Evolutionary conservation across 1,284 basidiomycete genomes (phyloP).

Genomic region (Rhodotorula sp.): DNA sequence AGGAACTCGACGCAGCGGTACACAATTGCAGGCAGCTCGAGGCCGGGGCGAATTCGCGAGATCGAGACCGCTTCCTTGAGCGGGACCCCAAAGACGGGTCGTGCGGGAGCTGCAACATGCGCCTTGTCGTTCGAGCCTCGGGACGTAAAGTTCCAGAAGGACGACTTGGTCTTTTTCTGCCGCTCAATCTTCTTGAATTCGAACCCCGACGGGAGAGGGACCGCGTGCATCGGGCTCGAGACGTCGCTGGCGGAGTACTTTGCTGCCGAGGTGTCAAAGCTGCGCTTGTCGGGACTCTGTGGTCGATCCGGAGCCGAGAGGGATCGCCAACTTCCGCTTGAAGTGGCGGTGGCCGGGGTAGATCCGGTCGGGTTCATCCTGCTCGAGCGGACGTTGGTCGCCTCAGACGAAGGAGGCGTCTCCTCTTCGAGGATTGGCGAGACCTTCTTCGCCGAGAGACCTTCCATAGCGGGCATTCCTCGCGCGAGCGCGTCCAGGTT

Average conservation of each 20-base stretch:
- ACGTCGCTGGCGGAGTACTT: conserved; percentile 70
- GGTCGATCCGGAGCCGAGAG: conserved; percentile 10
- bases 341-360: background rate
- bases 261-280: conserved; percentile 47
- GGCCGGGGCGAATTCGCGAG: conserved; percentile 66
- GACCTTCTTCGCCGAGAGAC: background rate
- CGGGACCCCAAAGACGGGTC: conserved; percentile 85
- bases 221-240: conserved; percentile 81
- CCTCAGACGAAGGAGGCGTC: background rate
- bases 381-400: background rate
- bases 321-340: background rate
- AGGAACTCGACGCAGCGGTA: conserved; percentile 69
- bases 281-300: conserved; percentile 13
- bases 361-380: background rate
- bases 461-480: background rate
- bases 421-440: background rate
- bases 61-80: conserved; percentile 84
- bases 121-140: conserved; percentile 26
- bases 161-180: conserved; percentile 70
- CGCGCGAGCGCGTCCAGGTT: conserved; percentile 36
- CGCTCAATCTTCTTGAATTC: conserved; percentile 61
- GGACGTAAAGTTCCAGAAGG: conserved; percentile 44
- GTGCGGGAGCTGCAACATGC: conserved; percentile 38
- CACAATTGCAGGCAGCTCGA: conserved; percentile 87
- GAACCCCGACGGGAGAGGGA: conserved; percentile 80